Conservation (phyloP, 192 early-diverging fungal species). For the Phycomyces blakesleeanus region DNA sequence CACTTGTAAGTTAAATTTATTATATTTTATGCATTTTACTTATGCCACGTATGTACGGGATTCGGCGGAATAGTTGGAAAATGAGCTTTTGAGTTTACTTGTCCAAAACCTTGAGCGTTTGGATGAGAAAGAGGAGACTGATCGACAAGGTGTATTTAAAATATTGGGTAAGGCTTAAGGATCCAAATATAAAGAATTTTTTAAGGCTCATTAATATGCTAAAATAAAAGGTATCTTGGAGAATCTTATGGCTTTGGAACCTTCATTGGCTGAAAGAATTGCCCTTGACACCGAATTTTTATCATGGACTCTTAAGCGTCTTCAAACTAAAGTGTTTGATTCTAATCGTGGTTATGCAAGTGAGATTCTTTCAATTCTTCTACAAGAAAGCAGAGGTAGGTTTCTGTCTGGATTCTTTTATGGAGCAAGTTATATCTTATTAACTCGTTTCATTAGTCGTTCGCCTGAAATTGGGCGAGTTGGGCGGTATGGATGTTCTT, state of each 20-base stretch:
- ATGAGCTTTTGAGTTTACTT: constrained; percentile 70
- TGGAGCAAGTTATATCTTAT: not conserved
- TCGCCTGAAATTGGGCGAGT: constrained; percentile 14
- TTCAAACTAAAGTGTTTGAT: constrained; percentile 63
- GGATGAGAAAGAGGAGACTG: constrained; percentile 71
- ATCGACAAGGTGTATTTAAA: constrained; percentile 83
- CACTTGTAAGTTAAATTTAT: constrained; percentile 47
- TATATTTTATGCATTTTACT: too few relatives aligned
- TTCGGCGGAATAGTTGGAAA: constrained; percentile 34
- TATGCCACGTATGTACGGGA: constrained; percentile 59
- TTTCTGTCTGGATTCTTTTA: too few relatives aligned
- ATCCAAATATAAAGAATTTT: not conserved
- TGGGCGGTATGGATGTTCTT: constrained; percentile 14
- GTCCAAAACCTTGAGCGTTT: constrained; percentile 78
- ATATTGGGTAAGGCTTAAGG: constrained; percentile 49
- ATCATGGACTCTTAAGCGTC: constrained; percentile 69
- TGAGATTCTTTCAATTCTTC: constrained; percentile 81
- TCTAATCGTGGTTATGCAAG: constrained; percentile 85
- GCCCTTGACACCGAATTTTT: constrained; percentile 63
- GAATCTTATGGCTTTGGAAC: constrained; percentile 77
- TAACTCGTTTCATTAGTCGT: constrained; percentile 12
- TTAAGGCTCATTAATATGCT: constrained; percentile 20
- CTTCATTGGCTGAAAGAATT: constrained; percentile 58
- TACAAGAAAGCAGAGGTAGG: constrained; percentile 62
- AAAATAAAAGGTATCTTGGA: constrained; percentile 61